Conservation (phyloP, 148 eudicot genomes). For the Polygonum maritimum region DNA sequence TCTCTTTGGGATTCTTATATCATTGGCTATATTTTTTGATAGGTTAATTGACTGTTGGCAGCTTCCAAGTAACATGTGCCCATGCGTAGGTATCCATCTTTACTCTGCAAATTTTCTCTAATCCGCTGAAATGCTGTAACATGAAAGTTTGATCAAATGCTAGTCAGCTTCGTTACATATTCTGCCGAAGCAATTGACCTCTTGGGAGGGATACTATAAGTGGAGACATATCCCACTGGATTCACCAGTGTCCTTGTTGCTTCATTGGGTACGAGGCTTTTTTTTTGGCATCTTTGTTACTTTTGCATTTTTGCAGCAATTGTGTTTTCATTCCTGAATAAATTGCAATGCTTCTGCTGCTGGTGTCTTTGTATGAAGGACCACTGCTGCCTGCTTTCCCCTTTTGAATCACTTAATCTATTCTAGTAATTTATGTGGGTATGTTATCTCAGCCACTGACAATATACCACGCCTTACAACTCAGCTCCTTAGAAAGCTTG, state of each 20-base stretch:
- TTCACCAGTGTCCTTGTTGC: slow-evolving; percentile 81
- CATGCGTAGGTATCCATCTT: slow-evolving; percentile 57
- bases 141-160: slow-evolving; percentile 16
- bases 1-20: background rate
- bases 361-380: no score
- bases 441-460: slow-evolving; percentile 64
- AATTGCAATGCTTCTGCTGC: background rate
- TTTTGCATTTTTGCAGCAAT: background rate
- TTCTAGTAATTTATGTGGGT: slow-evolving; percentile 6
- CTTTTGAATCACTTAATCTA: background rate
- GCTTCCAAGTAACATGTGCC: slow-evolving; percentile 51
- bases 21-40: background rate
- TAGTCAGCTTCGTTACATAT: slow-evolving; percentile 54
- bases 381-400: no score
- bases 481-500: slow-evolving; percentile 29
- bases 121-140: background rate
- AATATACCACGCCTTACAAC: slow-evolving; percentile 54
- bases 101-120: background rate
- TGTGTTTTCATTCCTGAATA: background rate
- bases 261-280: slow-evolving; percentile 65
- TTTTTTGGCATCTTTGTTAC: background rate
- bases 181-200: slow-evolving; percentile 33
- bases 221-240: slow-evolving; percentile 72
- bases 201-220: slow-evolving; percentile 85
- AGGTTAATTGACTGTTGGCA: slow-evolving; percentile 59